These are phyloP conservation scores for Dendryphion nanum DNA, from an alignment of 2,329 filamentous ascomycete genomes.

Conservation along the genomic window DNA sequence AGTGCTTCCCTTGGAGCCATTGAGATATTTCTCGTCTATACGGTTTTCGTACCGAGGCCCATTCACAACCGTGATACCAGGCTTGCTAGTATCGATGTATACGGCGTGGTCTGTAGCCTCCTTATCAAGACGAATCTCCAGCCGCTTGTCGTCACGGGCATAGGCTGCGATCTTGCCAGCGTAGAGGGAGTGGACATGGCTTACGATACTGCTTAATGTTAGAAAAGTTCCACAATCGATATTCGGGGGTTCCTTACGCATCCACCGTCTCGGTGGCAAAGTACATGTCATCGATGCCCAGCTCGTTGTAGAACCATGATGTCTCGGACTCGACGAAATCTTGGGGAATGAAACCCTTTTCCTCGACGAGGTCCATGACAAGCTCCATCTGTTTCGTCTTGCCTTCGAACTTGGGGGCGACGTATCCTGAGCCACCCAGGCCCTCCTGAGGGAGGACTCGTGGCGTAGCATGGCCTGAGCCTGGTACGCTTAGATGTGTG, in stretches of 20 bases:
- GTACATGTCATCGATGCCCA: slow-evolving; percentile 98
- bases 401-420: slow-evolving; percentile 90
- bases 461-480: slow-evolving; percentile 53
- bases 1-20: slow-evolving; percentile 67
- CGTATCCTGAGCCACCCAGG: slow-evolving; percentile 76
- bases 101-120: slow-evolving; percentile 93
- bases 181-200: slow-evolving; percentile 93
- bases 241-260: slow-evolving; percentile 46
- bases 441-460: slow-evolving; percentile 82
- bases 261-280: slow-evolving; percentile 86
- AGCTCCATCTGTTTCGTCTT: slow-evolving; percentile 85
- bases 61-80: slow-evolving; percentile 70
- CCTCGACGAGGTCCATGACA: slow-evolving; percentile 76
- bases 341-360: slow-evolving; percentile 81
- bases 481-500: slow-evolving; percentile 75
- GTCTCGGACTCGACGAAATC: slow-evolving; percentile 83
- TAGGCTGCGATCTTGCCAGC: slow-evolving; percentile 95
- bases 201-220: slow-evolving; percentile 62
- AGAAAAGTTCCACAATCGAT: slow-evolving; percentile 6
- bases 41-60: slow-evolving; percentile 93
- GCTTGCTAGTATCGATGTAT: slow-evolving; percentile 96
- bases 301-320: slow-evolving; percentile 94
- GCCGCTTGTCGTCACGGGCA: slow-evolving; percentile 85
- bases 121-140: slow-evolving; percentile 95
- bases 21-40: slow-evolving; percentile 93